Percentiles rank a stretch among this genome's conserved stretches.
Conservation (phyloP, 176 grass and related monocot species). For the Lolium rigidum region DNA sequence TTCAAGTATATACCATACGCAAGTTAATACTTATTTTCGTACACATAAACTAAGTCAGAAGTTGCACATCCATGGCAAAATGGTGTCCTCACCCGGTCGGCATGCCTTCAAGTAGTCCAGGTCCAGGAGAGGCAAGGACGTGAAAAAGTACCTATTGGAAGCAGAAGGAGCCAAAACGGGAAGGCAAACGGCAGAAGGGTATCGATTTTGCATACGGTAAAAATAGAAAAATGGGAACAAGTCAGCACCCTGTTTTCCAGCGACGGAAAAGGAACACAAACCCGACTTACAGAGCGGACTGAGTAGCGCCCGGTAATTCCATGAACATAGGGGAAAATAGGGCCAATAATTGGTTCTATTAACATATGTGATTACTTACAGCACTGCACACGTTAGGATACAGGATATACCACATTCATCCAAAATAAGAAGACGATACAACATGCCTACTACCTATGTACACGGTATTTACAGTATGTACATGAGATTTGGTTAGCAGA, state of each 20-base stretch:
- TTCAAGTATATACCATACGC: too few species aligned
- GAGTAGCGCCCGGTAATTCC: not conserved
- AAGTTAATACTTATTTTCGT: too few species aligned
- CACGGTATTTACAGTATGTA: conserved; percentile 72
- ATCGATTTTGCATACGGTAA: too few species aligned
- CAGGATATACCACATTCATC: not conserved
- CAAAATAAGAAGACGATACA: conserved; percentile 16
- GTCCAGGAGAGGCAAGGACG: too few species aligned
- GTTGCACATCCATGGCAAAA: too few species aligned
- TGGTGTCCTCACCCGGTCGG: too few species aligned
- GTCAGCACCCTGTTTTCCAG: not conserved
- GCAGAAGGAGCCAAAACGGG: too few species aligned
- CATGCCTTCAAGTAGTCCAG: too few species aligned
- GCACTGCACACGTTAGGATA: conserved; percentile 29
- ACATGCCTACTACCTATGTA: conserved; percentile 49
- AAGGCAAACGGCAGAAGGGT: too few species aligned
- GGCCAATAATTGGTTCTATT: not conserved
- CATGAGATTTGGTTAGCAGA: conserved; percentile 33
- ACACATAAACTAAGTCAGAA: too few species aligned
- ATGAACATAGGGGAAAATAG: not conserved
- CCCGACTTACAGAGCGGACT: not conserved
- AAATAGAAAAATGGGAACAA: not conserved
- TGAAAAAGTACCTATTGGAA: too few species aligned
- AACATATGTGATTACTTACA: conserved; percentile 35
- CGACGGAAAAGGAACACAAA: not conserved